Evolutionary conservation across 768 basidiomycete genomes (phyloP), one percentile per base, ranked within the genome.

Genomic region (Pisolithus microcarpus): DNA sequence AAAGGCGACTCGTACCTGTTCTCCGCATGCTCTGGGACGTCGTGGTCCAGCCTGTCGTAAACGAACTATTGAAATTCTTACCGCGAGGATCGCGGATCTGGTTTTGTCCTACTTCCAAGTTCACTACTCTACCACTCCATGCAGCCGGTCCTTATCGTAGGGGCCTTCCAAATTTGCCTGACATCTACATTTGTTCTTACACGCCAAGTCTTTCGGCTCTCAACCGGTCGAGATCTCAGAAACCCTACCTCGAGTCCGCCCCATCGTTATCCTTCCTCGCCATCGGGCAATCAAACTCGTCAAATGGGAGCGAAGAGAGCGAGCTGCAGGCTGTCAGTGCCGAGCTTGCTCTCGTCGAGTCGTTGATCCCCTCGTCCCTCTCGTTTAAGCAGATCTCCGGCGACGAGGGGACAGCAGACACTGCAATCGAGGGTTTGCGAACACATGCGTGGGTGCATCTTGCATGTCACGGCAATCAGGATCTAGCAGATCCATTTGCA

Each of bases 101-200:
- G 58, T 69, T 69, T 69, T 70, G 66, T 34, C 62, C 64, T 2
- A 66, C 69, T 13, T 66, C 68, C 6, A 61, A 54, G 36, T 46
- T 67, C 19, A 53, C 63, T 3, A 57, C 65, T 9, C 53, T 69
- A 28, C 69, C 68, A 2, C 49, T 69, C 38, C 69, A 69, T 31
- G 68, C 63, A 1, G 61, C 69, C 1, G 69, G 69, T 1, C 55
- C 62, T 5, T 67, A 62, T 39, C 58, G 58, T 49, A 53, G 50
- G 19, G 47, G 52, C 13, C 47, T 24, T 0, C 23, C 26, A 9
- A 56, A 54, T 47, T 43, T 58, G 47, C 8, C 56, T 1, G 50
- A 56, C 38, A 39, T 65, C 7, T 58, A 61, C 40, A 23, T 70
- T 31, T 70, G 70, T 6, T 70, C 68, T 10, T 70, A 70, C 46